Evolutionary conservation across 768 basidiomycete species (phyloP).

Genomic region (Tulasnella sp.): DNA sequence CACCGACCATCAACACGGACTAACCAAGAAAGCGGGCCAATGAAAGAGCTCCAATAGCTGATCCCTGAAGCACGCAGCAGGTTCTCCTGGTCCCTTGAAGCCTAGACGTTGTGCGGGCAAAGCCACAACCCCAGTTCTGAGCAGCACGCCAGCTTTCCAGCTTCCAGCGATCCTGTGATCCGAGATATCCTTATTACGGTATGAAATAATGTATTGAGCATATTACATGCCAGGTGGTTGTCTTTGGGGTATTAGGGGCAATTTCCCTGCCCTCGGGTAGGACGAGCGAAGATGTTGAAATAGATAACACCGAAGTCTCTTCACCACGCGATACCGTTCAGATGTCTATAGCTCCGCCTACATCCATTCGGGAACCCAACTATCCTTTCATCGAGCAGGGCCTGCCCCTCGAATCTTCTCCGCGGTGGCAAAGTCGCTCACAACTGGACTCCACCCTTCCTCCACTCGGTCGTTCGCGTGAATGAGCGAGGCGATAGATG

Average conservation of each 20-base stretch:
- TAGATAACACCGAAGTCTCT: not conserved
- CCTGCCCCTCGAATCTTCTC: conserved; percentile 7
- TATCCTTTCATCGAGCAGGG: conserved; percentile 5
- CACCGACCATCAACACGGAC: not conserved
- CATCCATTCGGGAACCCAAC: conserved; percentile 3
- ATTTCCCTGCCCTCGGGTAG: not conserved
- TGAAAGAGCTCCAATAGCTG: not conserved
- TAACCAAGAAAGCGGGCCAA: not conserved
- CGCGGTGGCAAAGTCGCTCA: conserved; percentile 19
- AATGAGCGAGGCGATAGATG: conserved; percentile 78
- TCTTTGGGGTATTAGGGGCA: not conserved
- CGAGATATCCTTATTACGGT: not conserved
- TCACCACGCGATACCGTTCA: not conserved
- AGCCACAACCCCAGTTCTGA: not conserved
- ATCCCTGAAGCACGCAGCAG: not conserved
- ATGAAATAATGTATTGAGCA: not conserved
- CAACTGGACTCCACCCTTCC: conserved; percentile 79
- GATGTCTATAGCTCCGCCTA: not conserved
- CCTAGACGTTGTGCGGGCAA: not conserved
- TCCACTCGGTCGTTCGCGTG: conserved; percentile 72
- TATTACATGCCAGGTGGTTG: not conserved
- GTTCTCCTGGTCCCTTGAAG: not conserved
- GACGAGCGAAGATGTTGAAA: not conserved
- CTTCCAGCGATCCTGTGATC: not conserved
- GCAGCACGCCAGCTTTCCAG: not conserved